Evolutionary conservation across 768 basidiomycete species (phyloP).

Genomic region (Saitozyma podzolica): DNA sequence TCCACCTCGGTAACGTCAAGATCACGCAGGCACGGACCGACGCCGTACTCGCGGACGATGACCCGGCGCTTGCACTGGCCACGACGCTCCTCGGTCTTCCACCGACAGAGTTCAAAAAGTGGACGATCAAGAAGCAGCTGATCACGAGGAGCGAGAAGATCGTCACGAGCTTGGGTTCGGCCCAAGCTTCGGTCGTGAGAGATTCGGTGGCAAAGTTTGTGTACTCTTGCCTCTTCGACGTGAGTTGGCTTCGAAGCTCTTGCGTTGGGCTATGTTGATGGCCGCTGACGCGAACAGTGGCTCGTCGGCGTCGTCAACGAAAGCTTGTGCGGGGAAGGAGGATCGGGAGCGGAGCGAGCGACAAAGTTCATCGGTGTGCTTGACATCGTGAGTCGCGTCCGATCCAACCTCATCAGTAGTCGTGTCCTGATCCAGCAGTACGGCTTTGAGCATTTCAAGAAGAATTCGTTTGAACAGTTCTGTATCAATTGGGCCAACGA

Average conservation of each 20-base stretch:
- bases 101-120: slow-evolving; percentile 92
- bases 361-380: slow-evolving; percentile 99
- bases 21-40: slow-evolving; percentile 78
- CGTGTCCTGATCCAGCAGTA: slow-evolving; percentile 54
- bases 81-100: slow-evolving; percentile 89
- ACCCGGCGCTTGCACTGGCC: slow-evolving; percentile 73
- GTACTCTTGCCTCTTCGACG: slow-evolving; percentile 94
- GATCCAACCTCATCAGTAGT: not conserved
- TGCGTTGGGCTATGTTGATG: slow-evolving; percentile 4
- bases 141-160: slow-evolving; percentile 94
- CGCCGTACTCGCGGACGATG: slow-evolving; percentile 77
- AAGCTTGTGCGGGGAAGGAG: slow-evolving; percentile 90
- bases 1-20: slow-evolving; percentile 98
- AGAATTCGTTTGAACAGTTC: slow-evolving; percentile 78
- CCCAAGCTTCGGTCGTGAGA: slow-evolving; percentile 88
- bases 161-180: slow-evolving; percentile 75
- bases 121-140: slow-evolving; percentile 98
- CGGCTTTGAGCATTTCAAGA: slow-evolving; percentile 95
- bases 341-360: slow-evolving; percentile 81
- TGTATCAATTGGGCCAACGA: slow-evolving; percentile 99
- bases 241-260: slow-evolving; percentile 16
- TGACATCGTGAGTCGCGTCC: slow-evolving; percentile 63
- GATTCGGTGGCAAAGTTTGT: slow-evolving; percentile 98
- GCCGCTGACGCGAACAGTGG: slow-evolving; percentile 58
- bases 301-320: slow-evolving; percentile 96